Conservation (phyloP, 2,329 filamentous ascomycete genomes). For the Metarhizium rileyi region DNA sequence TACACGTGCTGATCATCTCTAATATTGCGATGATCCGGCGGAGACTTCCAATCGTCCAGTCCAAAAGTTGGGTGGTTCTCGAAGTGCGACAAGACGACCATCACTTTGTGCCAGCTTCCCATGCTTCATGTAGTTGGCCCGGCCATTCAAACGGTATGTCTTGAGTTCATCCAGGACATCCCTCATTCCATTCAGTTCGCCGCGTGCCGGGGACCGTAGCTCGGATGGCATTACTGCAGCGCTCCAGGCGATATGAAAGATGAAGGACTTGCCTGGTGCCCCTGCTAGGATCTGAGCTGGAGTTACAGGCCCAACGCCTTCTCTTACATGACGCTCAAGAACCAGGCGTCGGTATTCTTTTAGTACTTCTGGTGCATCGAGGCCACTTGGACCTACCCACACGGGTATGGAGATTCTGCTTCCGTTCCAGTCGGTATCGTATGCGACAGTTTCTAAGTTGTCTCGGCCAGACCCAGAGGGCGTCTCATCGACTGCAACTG, state of each 20-base stretch:
- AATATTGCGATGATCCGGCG: conserved; percentile 2
- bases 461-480: conserved; percentile 9
- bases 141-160: conserved; percentile 25
- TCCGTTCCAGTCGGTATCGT: conserved; percentile 18
- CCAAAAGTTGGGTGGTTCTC: conserved; percentile 28
- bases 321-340: conserved; percentile 23
- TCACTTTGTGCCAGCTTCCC: conserved; percentile 7
- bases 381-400: conserved; percentile 36
- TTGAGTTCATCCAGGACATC: conserved; percentile 35
- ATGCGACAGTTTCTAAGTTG: conserved; percentile 14
- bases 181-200: conserved; percentile 27
- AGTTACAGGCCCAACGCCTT: conserved; percentile 34
- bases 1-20: conserved; percentile 1
- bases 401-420: conserved; percentile 20
- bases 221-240: conserved; percentile 31
- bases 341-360: conserved; percentile 39
- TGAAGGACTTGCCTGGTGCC: conserved; percentile 31
- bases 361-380: conserved; percentile 27
- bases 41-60: conserved; percentile 28
- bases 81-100: conserved; percentile 7
- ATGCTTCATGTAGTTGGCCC: conserved; percentile 16
- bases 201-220: conserved; percentile 18
- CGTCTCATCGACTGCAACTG: neutral
- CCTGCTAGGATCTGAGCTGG: conserved; percentile 41
- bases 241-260: conserved; percentile 45